Percentiles rank a stretch among this genome's conserved stretches.
Evolutionary conservation across 768 basidiomycete species (phyloP).

Genomic region (Lanmaoa rubissima): DNA sequence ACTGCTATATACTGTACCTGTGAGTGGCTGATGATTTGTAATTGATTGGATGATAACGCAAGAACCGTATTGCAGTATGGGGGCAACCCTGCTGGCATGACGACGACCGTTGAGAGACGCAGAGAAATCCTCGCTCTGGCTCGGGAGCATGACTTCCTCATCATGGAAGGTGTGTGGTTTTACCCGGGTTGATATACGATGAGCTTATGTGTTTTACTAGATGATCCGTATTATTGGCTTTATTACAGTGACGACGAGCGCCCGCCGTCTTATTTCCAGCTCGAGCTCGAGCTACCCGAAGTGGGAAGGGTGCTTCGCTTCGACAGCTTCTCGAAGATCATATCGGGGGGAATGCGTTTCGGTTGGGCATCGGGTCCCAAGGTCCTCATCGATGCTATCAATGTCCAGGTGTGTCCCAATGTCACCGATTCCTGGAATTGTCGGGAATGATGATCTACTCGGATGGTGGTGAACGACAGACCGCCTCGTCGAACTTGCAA

Average conservation of each 20-base stretch:
- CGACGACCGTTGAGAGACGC: slow-evolving; percentile 59
- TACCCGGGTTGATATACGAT: neutral
- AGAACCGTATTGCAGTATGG: slow-evolving; percentile 48
- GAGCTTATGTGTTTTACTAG: slow-evolving; percentile 30
- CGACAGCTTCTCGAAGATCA: slow-evolving; percentile 81
- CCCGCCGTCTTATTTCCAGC: slow-evolving; percentile 71
- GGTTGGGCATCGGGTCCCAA: slow-evolving; percentile 74
- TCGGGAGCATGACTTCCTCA: slow-evolving; percentile 66
- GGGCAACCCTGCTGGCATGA: slow-evolving; percentile 78
- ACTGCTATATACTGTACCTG: slow-evolving; percentile 72
- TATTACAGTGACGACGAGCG: slow-evolving; percentile 60
- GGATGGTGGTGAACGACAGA: slow-evolving; percentile 36
- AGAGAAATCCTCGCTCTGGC: slow-evolving; percentile 64
- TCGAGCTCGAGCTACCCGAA: slow-evolving; percentile 61
- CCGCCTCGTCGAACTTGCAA: slow-evolving; percentile 62
- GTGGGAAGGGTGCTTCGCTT: slow-evolving; percentile 78
- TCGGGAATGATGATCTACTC: neutral
- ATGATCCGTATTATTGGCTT: slow-evolving; percentile 67
- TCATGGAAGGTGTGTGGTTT: slow-evolving; percentile 60
- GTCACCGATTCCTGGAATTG: neutral
- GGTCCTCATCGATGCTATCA: slow-evolving; percentile 59
- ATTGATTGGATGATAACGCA: neutral
- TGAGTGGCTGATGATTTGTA: slow-evolving; percentile 25
- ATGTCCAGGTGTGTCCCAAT: slow-evolving; percentile 50
- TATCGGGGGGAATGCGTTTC: slow-evolving; percentile 67